These are phyloP conservation scores for Acrodontium crateriforme DNA, from an alignment of 2,329 filamentous ascomycete genomes.

Conservation along the genomic window DNA sequence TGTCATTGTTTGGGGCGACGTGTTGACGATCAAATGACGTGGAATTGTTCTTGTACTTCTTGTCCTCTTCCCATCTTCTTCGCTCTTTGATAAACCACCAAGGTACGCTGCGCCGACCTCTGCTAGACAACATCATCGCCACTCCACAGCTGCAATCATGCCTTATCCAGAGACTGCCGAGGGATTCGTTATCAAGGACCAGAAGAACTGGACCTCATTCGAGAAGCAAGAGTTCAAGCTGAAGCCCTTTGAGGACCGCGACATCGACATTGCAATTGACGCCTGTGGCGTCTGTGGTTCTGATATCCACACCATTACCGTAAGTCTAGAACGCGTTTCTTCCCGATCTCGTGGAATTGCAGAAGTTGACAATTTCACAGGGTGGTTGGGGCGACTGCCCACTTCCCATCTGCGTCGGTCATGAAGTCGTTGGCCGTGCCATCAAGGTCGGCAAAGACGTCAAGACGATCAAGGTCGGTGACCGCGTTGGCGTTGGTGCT, in stretches of 20 bases:
- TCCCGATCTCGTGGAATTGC: too few species aligned
- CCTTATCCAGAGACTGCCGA: constrained; percentile 38
- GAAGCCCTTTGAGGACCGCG: constrained; percentile 75
- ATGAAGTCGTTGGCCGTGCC: constrained; percentile 41
- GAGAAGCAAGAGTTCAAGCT: constrained; percentile 51
- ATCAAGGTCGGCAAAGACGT: constrained; percentile 37
- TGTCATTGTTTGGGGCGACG: too few species aligned
- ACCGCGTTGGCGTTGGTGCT: constrained; percentile 35
- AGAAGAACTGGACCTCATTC: constrained; percentile 50
- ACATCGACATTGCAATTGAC: constrained; percentile 78
- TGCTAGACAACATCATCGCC: too few species aligned
- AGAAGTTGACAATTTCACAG: constrained; percentile 24
- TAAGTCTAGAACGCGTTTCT: too few species aligned
- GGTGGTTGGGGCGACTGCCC: constrained; percentile 53
- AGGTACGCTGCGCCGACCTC: too few species aligned
- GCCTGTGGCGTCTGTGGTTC: constrained; percentile 51
- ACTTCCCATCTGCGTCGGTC: constrained; percentile 51
- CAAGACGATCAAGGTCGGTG: constrained; percentile 33
- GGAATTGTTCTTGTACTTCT: too few species aligned
- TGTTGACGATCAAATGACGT: too few species aligned
- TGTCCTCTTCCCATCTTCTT: too few species aligned
- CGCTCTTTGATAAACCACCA: too few species aligned
- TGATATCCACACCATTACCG: constrained; percentile 31
- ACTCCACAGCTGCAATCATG: constrained; percentile 27
- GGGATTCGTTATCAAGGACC: constrained; percentile 35